A percentile compares a stretch with the other conserved stretches of the same genome.
These are phyloP conservation scores for Dalbergia oliveri DNA, from an alignment of 306 rosid species.

Conservation along the genomic window DNA sequence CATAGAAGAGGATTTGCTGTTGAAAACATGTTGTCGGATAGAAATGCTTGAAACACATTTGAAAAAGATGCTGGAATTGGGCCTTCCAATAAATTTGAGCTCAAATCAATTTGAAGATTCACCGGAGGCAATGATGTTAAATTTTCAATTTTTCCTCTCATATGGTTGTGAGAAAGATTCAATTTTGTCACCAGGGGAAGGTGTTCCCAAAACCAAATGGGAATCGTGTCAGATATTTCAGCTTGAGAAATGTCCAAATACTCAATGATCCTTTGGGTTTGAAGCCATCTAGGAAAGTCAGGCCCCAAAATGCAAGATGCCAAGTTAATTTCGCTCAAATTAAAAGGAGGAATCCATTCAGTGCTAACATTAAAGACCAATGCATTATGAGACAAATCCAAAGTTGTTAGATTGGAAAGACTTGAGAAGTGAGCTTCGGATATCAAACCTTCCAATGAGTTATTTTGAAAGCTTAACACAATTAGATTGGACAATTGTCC, in stretches of 20 bases:
- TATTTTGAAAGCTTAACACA: not conserved
- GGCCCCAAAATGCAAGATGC: constrained; percentile 33
- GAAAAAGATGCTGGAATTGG: not conserved
- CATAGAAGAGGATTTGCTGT: not conserved
- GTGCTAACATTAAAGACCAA: not conserved
- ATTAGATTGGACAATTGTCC: not conserved
- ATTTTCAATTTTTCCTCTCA: not conserved
- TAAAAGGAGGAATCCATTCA: not conserved
- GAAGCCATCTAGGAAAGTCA: not conserved
- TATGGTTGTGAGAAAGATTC: constrained; percentile 14
- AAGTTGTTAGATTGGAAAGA: not conserved
- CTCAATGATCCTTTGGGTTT: not conserved
- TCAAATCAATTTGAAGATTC: not conserved
- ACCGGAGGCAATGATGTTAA: no score
- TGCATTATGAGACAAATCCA: constrained; percentile 2
- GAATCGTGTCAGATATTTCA: constrained; percentile 11
- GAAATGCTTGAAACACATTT: not conserved
- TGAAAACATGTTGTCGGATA: not conserved
- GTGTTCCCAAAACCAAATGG: constrained; percentile 30
- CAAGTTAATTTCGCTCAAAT: not conserved
- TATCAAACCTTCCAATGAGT: not conserved
- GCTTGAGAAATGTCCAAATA: not conserved
- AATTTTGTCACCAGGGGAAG: accelerated
- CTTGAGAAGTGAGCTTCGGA: not conserved
- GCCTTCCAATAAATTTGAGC: not conserved